Conservation (phyloP, 345 rosid genomes). For the Eutrema japonicum region DNA sequence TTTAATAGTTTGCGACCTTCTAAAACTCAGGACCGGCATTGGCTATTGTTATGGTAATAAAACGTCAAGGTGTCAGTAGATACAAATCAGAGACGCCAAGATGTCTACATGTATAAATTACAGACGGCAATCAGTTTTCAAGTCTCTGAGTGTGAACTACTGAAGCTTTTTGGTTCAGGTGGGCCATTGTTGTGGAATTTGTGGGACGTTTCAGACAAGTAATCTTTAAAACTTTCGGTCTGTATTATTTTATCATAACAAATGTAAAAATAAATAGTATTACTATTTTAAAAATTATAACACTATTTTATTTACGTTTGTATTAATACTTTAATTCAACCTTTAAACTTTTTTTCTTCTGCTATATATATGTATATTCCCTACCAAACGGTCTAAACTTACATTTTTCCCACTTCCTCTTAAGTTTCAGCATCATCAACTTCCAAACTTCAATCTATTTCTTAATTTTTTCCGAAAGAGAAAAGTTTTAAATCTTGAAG, state of each 20-base stretch:
- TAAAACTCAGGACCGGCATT: no score
- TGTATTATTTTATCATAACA: conserved; percentile 35
- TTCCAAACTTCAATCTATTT: background rate
- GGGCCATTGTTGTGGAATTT: conserved; percentile 68
- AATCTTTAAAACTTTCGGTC: conserved; percentile 73
- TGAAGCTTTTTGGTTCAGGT: conserved; percentile 37
- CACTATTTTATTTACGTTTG: background rate
- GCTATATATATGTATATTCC: conserved; percentile 30
- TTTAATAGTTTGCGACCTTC: no score
- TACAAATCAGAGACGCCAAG: background rate
- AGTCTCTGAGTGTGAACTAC: conserved; percentile 34
- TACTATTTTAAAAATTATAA: background rate
- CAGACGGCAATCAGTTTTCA: conserved; percentile 18
- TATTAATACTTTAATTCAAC: conserved; percentile 23
- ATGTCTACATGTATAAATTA: background rate
- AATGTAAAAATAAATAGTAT: background rate
- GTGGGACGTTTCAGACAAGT: conserved; percentile 55
- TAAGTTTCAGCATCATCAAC: conserved; percentile 23
- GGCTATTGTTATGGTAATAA: no score
- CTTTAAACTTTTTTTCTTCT: background rate
- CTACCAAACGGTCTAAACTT: conserved; percentile 33
- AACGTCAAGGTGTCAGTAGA: background rate
- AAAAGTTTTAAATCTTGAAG: background rate
- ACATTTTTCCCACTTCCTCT: conserved; percentile 8
- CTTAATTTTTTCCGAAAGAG: background rate